These are phyloP conservation scores for Graphilbum fragrans DNA, from an alignment of 2,329 filamentous ascomycete genomes.

Conservation along the genomic window DNA sequence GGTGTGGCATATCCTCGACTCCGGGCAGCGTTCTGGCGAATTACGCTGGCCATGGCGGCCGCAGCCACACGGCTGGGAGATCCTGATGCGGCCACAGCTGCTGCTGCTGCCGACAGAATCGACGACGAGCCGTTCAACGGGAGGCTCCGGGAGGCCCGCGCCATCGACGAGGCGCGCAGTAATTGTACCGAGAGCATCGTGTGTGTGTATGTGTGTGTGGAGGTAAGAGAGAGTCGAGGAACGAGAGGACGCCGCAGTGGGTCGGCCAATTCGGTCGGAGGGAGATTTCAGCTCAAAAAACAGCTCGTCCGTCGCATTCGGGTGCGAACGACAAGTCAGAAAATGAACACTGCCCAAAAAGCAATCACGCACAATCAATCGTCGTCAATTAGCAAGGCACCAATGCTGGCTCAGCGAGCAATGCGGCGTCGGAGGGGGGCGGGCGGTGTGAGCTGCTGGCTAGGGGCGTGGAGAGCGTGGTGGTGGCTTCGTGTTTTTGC, in stretches of 20 bases:
- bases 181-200: conserved; percentile 12
- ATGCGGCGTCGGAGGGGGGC: no score
- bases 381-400: background rate
- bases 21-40: background rate
- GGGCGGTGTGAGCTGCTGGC: no score
- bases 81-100: conserved; percentile 2
- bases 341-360: background rate
- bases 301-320: background rate
- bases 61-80: background rate
- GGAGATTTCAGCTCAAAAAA: background rate
- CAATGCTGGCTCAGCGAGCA: no score
- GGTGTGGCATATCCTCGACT: conserved; percentile 50
- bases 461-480: no score
- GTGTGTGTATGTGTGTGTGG: no score
- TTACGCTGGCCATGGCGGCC: background rate
- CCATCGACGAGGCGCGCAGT: conserved; percentile 5
- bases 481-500: no score
- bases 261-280: no score
- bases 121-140: background rate
- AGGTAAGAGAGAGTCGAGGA: no score
- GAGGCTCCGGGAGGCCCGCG: conserved; percentile 1
- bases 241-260: no score
- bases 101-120: background rate
- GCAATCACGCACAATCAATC: no score
- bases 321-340: background rate